A percentile compares a stretch with the other conserved stretches of the same genome.
Conservation (phyloP, 345 rosid genomes). For the Acer negundo region DNA sequence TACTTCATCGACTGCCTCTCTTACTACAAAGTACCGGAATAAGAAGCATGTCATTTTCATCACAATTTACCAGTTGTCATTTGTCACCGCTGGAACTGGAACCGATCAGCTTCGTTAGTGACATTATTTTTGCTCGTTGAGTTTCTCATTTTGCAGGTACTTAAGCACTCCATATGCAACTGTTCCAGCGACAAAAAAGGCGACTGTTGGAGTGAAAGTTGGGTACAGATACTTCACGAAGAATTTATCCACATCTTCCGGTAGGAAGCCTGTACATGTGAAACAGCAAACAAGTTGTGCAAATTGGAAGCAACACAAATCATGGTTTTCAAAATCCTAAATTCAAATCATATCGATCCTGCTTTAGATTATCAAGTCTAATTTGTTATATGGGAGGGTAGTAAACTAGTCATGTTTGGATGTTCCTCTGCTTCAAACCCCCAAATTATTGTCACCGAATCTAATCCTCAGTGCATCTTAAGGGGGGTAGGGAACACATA, state of each 20-base stretch:
- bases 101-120: constrained; percentile 2
- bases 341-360: neutral
- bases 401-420: neutral
- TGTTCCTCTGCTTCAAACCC: neutral
- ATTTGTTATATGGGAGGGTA: neutral
- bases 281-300: constrained; percentile 13
- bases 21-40: neutral
- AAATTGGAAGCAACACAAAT: constrained; percentile 9
- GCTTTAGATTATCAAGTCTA: neutral
- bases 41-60: neutral
- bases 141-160: constrained; percentile 80
- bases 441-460: neutral
- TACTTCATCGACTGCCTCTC: constrained; percentile 1
- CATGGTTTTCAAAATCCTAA: neutral
- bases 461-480: neutral
- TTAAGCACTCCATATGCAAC: constrained; percentile 70
- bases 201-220: constrained; percentile 76
- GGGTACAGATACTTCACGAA: constrained; percentile 88
- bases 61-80: neutral
- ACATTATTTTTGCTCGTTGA: constrained; percentile 53
- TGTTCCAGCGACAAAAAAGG: constrained; percentile 77
- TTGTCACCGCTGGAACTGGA: constrained; percentile 14
- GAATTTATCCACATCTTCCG: constrained; percentile 78
- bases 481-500: neutral
- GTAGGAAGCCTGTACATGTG: constrained; percentile 69